Evolutionary conservation across 2,329 filamentous ascomycete species (phyloP).

Genomic region (Curvularia hawaiiensis): DNA sequence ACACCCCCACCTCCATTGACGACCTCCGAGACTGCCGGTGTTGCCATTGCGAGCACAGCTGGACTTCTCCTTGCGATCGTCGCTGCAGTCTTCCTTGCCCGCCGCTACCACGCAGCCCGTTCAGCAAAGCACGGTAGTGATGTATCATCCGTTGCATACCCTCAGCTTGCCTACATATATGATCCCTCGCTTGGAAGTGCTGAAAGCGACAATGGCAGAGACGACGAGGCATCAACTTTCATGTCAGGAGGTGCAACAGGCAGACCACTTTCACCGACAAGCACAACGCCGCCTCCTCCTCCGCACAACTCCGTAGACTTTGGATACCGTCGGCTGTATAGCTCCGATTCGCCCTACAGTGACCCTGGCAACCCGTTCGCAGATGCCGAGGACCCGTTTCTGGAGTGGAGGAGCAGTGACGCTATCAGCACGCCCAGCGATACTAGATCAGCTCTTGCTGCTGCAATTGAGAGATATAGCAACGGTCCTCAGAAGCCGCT

Average conservation of each 20-base stretch:
- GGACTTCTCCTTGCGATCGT: conserved; percentile 42
- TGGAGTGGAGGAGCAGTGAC: conserved; percentile 10
- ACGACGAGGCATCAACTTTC: conserved; percentile 27
- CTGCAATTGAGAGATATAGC: conserved; percentile 23
- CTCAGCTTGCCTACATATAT: conserved; percentile 42
- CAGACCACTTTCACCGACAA: conserved; percentile 1
- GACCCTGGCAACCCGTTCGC: conserved; percentile 19
- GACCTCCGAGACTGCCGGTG: conserved; percentile 42
- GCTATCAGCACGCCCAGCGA: conserved; percentile 13
- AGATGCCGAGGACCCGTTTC: conserved; percentile 10
- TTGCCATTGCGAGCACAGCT: conserved; percentile 42
- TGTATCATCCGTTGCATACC: conserved; percentile 33
- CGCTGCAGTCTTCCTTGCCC: conserved; percentile 40
- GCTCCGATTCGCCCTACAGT: conserved; percentile 16
- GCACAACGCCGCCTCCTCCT: conserved; percentile 2
- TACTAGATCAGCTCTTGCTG: conserved; percentile 20
- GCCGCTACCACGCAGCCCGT: conserved; percentile 34
- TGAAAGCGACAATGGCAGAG: conserved; percentile 2
- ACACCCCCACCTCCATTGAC: conserved; percentile 28
- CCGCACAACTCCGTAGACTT: conserved; percentile 6
- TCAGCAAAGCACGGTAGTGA: conserved; percentile 27
- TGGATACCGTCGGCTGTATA: conserved; percentile 12
- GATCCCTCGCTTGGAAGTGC: conserved; percentile 31
- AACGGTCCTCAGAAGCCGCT: conserved; percentile 13
- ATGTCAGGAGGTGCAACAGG: conserved; percentile 32